Evolutionary conservation across 257 asterid species (phyloP).

Genomic region (Solanum chaucha): DNA sequence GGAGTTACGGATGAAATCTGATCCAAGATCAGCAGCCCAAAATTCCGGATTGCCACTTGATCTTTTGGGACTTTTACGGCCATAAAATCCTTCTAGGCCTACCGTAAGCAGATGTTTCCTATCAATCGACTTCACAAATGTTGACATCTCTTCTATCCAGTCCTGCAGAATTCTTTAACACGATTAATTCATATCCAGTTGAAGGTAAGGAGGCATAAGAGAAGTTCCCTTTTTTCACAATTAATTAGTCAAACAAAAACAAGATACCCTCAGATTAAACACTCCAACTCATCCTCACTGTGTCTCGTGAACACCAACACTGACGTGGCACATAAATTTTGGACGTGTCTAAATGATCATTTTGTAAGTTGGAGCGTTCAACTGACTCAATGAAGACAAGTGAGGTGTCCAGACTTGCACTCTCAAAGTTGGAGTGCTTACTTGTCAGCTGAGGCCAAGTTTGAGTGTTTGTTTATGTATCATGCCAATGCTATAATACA

Average conservation of each 20-base stretch:
- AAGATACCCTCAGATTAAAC: background rate
- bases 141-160: slow-evolving; percentile 97
- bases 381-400: background rate
- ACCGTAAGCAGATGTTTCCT: slow-evolving; percentile 78
- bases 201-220: background rate
- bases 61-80: slow-evolving; percentile 73
- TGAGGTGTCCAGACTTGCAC: background rate
- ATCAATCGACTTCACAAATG: slow-evolving; percentile 75
- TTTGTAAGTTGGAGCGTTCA: background rate
- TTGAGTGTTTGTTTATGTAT: background rate
- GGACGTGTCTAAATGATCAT: background rate
- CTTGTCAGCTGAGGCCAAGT: background rate
- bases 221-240: background rate
- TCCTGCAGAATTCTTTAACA: slow-evolving; percentile 47
- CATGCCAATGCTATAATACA: background rate
- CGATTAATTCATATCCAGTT: background rate
- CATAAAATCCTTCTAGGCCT: slow-evolving; percentile 97
- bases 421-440: background rate
- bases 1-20: slow-evolving; percentile 90
- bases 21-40: slow-evolving; percentile 95
- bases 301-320: background rate
- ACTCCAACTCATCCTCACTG: background rate
- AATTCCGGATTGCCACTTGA: slow-evolving; percentile 74
- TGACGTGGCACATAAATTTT: background rate
- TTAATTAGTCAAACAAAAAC: background rate